Evolutionary conservation across 208 protist species (phyloP).

Genomic region (Leishmania turanica): DNA sequence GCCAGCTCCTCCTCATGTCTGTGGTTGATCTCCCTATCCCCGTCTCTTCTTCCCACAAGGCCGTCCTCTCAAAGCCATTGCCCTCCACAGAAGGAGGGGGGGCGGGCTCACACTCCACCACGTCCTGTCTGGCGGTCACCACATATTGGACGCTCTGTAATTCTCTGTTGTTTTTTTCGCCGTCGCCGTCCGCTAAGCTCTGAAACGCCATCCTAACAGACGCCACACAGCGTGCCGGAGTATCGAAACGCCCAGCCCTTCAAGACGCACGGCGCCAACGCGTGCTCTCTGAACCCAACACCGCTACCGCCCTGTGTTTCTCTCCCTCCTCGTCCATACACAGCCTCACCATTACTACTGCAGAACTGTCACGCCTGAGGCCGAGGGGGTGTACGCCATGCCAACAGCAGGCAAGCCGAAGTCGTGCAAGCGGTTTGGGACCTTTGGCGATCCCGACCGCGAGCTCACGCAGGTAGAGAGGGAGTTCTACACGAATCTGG

Average conservation of each 20-base stretch:
- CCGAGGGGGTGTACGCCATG: not conserved
- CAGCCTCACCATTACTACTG: not conserved
- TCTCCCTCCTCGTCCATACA: not conserved
- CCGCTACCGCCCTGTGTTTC: not conserved
- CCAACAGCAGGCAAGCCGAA: not conserved
- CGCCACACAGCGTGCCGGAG: not conserved
- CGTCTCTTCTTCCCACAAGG: not conserved
- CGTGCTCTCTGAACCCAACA: not conserved
- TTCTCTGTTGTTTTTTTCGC: not conserved
- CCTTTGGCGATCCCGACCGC: constrained; percentile 6
- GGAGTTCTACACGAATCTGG: not conserved
- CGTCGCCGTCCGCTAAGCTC: not conserved
- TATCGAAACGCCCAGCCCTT: not conserved
- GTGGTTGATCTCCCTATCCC: no score
- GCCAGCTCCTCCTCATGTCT: not conserved
- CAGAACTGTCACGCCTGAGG: not conserved
- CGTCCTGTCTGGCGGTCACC: not conserved
- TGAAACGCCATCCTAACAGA: not conserved
- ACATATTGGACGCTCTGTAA: not conserved
- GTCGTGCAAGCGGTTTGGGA: constrained; percentile 1
- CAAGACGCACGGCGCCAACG: not conserved
- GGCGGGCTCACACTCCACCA: not conserved
- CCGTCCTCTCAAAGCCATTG: not conserved
- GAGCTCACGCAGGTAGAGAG: constrained; percentile 4
- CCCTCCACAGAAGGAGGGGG: not conserved